Base-by-base conservation (phyloP, 257 asterid species). In the Salvia rosmarinus region DNA sequence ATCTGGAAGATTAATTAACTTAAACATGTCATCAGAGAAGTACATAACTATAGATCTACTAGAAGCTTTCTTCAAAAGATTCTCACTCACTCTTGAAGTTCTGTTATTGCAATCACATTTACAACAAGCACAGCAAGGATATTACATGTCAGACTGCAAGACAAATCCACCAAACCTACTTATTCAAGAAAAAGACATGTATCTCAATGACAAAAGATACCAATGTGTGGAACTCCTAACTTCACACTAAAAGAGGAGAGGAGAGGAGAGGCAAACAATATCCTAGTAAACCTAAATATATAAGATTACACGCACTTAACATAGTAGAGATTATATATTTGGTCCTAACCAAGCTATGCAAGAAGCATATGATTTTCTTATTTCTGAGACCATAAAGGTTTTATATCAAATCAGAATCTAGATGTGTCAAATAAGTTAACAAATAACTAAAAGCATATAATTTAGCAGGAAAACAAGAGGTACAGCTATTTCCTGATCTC, bases 371-470 rank as follows among this genome's bases (percentile, higher is more conserved):
- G 6, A 13, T 10, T 23, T 50, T 66, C 44, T 54, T 61, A 47
- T 63, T 76, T 52, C 62, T 35, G 54, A n/a, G n/a, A 39, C 68
- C 77, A 76, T 35, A 73, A n/a, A 21, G 58, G 57, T 16, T 60
- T n/a, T n/a, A n/a, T n/a, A n/a, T n/a, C n/a, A n/a, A 21, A 43
- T 30, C 64, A 68, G 17, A 71, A 66, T 32, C 35, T 61, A 74
- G 20, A n/a, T 6, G 23, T 43, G 44, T 25, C 9, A 73, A 20
- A 54, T 30, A 56, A n/a, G n/a, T n/a, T n/a, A n/a, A 21, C 63
- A 49, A 14, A n/a, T 39, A n/a, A 5, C 61, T 19, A 51, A 42
- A 40, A 37, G 50, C 60, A 37, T 25, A 37, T 55, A 35, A 52
- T 34, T 59, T 42, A 68, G 77, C 39, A 34, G 57, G 62, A 40